Evolutionary conservation across 2,329 filamentous ascomycete genomes (phyloP).

Genomic region (Pyrenophora graminea): DNA sequence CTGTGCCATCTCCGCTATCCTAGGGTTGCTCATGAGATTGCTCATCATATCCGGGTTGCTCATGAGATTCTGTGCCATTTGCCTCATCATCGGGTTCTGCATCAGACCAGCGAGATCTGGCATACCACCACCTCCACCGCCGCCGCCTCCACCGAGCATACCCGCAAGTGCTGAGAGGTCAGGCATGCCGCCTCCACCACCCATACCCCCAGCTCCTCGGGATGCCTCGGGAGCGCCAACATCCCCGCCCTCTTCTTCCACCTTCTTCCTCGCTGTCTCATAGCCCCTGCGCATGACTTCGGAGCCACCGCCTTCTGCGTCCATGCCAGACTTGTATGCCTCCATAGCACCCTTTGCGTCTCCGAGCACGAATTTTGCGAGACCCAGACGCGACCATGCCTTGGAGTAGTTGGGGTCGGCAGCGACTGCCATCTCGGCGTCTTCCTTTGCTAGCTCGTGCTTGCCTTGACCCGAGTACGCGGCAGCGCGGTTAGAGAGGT

Average conservation of each 20-base stretch:
- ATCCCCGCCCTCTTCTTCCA: slow-evolving; percentile 74
- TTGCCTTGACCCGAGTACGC: slow-evolving; percentile 84
- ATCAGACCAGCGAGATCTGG: slow-evolving; percentile 70
- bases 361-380: slow-evolving; percentile 88
- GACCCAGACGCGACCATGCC: slow-evolving; percentile 90
- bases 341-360: slow-evolving; percentile 93
- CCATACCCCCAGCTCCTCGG: slow-evolving; percentile 51
- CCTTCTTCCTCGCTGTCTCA: slow-evolving; percentile 86
- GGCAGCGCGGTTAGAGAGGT: slow-evolving; percentile 95
- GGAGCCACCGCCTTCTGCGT: slow-evolving; percentile 90
- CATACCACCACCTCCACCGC: slow-evolving; percentile 73
- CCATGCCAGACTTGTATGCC: slow-evolving; percentile 89
- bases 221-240: slow-evolving; percentile 52
- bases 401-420: slow-evolving; percentile 95
- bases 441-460: slow-evolving; percentile 80
- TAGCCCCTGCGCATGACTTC: slow-evolving; percentile 97
- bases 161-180: slow-evolving; percentile 73
- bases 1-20: slow-evolving; percentile 83
- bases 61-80: slow-evolving; percentile 97
- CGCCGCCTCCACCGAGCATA: slow-evolving; percentile 52
- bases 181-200: slow-evolving; percentile 76
- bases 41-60: slow-evolving; percentile 90
- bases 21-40: slow-evolving; percentile 93
- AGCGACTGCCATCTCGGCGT: slow-evolving; percentile 87
- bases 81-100: slow-evolving; percentile 93